Base-by-base conservation (phyloP, 2,329 filamentous ascomycete species). In the Akanthomyces lecanii region DNA sequence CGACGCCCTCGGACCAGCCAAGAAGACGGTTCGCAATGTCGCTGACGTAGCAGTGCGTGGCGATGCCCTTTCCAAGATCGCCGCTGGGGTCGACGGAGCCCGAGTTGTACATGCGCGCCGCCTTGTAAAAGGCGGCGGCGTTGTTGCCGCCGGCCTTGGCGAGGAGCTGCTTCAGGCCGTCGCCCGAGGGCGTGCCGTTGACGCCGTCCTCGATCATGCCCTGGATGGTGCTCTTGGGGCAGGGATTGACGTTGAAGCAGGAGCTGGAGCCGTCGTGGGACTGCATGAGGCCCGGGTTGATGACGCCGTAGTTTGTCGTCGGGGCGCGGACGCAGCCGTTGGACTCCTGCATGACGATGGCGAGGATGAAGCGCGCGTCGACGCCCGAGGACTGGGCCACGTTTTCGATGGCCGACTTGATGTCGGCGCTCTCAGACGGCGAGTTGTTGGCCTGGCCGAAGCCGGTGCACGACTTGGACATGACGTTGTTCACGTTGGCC, bases 21-120 rank as follows among this genome's bases (percentile, higher is more conserved):
- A 56, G 7, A 5, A 63, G 48, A 38, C 62, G 62, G 56, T 63
- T 63, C 8, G 82, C 81, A 65, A 84, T 72, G 66, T 84, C 82
- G 23, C 73, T 76, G 8, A 76, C 73, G 69, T 85, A 85, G 73
- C 80, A 83, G 65, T 76, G 74, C 18, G 80, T 81, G 38, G 74
- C 76, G 68, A 78, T 72, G 48, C 78, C 77, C 62, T 74, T 71
- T 36, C 75, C 73, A 5, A 78, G 69, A 64, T 79, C 73, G 11
- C 56, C 63, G 48, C 69, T 71, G 7, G 67, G 63, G 53, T 69
- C 64, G 67, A 80, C 66, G n/a, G 69, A 71, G 14, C 81, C 81
- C 16, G 77, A 78, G 69, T 83, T 82, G 72, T 82, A 83, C 38
- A 78, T 75, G 38, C 80, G 72, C n/a, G 79, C 77, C 0, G 77